These are phyloP conservation scores for Bryoerythrophyllum caledonicum DNA, from an alignment of 225 moss, liverwort and hornwort species.

Conservation along the genomic window DNA sequence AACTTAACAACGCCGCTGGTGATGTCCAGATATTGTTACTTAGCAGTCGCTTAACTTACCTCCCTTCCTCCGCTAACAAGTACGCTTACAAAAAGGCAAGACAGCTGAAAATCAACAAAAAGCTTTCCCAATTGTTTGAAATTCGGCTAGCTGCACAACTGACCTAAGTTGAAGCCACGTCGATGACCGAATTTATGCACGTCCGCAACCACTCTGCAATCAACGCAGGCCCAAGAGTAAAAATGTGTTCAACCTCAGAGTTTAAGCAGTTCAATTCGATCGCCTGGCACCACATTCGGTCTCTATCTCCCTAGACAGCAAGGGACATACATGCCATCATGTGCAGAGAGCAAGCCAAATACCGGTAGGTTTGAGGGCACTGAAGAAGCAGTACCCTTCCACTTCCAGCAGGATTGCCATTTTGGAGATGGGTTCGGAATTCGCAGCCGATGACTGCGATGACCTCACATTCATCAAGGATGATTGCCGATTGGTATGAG, in stretches of 20 bases:
- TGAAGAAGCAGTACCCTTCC: conserved; percentile 63
- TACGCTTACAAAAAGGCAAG: not conserved
- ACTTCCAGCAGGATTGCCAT: conserved; percentile 82
- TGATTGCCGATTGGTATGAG: conserved; percentile 4
- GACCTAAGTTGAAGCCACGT: conserved; percentile 81
- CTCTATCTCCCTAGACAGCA: conserved; percentile 3
- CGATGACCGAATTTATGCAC: conserved; percentile 93
- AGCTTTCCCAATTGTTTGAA: not conserved
- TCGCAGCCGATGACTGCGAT: conserved; percentile 4
- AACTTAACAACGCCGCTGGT: not conserved
- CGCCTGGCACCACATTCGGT: not conserved
- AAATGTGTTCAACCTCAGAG: conserved; percentile 30
- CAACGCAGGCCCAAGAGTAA: conserved; percentile 32
- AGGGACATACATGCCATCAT: conserved; percentile 1
- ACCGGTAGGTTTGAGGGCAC: not conserved
- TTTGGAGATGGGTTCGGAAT: conserved; percentile 24
- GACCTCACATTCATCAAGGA: conserved; percentile 28
- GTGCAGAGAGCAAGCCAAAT: conserved; percentile 5
- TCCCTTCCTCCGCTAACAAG: not conserved
- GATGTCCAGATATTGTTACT: not conserved
- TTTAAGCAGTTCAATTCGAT: conserved; percentile 30
- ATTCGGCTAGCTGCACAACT: not conserved
- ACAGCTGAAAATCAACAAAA: not conserved
- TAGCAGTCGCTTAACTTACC: not conserved
- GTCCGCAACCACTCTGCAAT: conserved; percentile 83